Conservation (phyloP, 192 early-diverging fungal genomes). For the Umbelopsis isabellina region DNA sequence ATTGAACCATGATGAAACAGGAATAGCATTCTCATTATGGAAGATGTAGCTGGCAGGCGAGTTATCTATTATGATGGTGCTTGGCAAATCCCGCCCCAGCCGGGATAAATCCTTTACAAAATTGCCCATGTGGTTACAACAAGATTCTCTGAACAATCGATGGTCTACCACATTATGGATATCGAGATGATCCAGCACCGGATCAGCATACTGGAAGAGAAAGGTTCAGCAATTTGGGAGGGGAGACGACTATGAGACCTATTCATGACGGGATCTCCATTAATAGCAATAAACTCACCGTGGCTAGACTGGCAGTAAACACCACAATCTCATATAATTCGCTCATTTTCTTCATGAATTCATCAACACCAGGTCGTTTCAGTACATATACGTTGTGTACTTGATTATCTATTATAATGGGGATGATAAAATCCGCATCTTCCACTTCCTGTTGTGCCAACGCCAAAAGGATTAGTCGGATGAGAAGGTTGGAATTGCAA, state of each 20-base stretch:
- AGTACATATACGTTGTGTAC: constrained; percentile 86
- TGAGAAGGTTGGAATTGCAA: neutral
- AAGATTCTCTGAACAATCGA: constrained; percentile 88
- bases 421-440: constrained; percentile 80
- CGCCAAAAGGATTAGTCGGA: too few species aligned
- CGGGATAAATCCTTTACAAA: constrained; percentile 89
- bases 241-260: too few species aligned
- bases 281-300: constrained; percentile 41
- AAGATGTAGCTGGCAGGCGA: constrained; percentile 85
- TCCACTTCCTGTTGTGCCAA: constrained; percentile 27
- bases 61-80: constrained; percentile 87
- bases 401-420: constrained; percentile 79
- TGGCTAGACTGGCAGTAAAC: constrained; percentile 84
- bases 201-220: constrained; percentile 80
- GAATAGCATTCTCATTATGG: constrained; percentile 87
- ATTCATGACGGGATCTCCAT: too few species aligned
- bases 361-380: constrained; percentile 86
- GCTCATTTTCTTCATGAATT: constrained; percentile 79
- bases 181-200: constrained; percentile 85
- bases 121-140: constrained; percentile 84
- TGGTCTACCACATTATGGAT: constrained; percentile 74
- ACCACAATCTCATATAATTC: constrained; percentile 84
- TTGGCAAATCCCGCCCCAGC: constrained; percentile 74
- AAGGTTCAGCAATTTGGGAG: neutral
- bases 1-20: constrained; percentile 87